phyloP scores from a whole-genome alignment of 2,329 filamentous ascomycete species.

The Myriosclerotinia curreyana region DNA sequence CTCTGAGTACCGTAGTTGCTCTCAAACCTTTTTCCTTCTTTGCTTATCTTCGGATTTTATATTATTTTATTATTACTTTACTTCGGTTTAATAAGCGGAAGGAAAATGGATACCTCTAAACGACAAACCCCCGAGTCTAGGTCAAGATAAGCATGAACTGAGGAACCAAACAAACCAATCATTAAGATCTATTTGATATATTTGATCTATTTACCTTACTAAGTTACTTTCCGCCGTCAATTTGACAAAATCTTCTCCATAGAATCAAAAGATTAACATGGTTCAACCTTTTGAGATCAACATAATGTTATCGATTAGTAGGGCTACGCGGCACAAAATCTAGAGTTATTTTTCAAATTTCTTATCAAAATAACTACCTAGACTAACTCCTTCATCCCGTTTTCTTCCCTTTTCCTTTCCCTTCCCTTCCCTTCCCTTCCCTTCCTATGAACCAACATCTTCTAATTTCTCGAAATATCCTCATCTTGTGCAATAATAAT shows the following conservation, averaged over 20 bases:
- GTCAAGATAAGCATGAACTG: conserved; percentile 5
- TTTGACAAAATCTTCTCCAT: conserved; percentile 9
- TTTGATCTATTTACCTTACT: no score
- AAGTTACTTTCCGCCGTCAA: no score
- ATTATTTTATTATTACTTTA: no score
- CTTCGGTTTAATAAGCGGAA: no score
- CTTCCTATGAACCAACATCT: background rate
- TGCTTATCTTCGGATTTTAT: no score
- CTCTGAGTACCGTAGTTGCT: no score
- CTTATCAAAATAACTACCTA: no score
- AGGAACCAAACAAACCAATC: background rate
- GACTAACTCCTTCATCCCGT: no score
- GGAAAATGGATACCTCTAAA: no score
- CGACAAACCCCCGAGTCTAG: conserved; percentile 3
- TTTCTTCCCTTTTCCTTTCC: background rate
- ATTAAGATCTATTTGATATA: background rate
- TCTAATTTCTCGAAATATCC: conserved; percentile 4
- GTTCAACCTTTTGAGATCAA: background rate
- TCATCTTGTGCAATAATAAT: no score
- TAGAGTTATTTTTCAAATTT: background rate
- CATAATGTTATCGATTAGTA: background rate
- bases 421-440: conserved; percentile 6
- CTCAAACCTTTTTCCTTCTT: no score
- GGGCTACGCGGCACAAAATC: conserved; percentile 5
- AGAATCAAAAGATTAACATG: conserved; percentile 16